phyloP scores from a whole-genome alignment of 768 basidiomycete genomes.

The Boletellus sp. region DNA sequence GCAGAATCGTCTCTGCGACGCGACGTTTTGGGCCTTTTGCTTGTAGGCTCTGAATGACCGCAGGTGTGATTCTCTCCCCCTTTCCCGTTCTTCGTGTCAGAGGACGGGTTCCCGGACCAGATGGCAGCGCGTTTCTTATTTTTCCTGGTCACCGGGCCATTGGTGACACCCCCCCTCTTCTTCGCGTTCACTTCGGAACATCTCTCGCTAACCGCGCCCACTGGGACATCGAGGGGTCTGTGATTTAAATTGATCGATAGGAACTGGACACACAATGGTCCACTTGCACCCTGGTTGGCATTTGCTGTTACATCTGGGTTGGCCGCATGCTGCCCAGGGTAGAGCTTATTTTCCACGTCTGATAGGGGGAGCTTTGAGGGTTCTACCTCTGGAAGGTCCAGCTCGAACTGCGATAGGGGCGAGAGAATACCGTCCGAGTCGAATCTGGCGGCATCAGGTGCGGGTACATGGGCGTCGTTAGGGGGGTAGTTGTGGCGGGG shows the following conservation, averaged over 20 bases:
- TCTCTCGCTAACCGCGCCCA: background rate
- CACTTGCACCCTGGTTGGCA: background rate
- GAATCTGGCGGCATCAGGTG: background rate
- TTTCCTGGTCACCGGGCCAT: background rate
- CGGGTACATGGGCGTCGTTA: background rate
- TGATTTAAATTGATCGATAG: background rate
- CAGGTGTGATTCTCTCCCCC: background rate
- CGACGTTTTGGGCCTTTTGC: slow-evolving; percentile 21
- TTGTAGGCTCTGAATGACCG: slow-evolving; percentile 10
- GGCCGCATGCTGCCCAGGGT: slow-evolving; percentile 4
- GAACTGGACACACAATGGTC: background rate
- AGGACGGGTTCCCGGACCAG: background rate
- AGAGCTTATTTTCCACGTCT: slow-evolving; percentile 19
- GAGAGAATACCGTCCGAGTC: slow-evolving; percentile 12
- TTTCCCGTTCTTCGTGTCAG: slow-evolving; percentile 1
- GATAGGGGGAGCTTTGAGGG: slow-evolving; percentile 17
- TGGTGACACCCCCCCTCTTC: background rate
- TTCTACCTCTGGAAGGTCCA: slow-evolving; percentile 21
- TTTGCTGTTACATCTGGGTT: background rate
- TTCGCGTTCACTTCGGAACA: slow-evolving; percentile 4
- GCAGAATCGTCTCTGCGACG: background rate
- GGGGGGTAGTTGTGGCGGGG: background rate
- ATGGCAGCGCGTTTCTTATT: slow-evolving; percentile 6
- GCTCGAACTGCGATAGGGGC: slow-evolving; percentile 24
- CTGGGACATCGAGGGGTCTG: background rate